Evolutionary conservation across 345 rosid genomes (phyloP), one percentile per base, ranked within the genome.

Genomic region (Gossypium raimondii): DNA sequence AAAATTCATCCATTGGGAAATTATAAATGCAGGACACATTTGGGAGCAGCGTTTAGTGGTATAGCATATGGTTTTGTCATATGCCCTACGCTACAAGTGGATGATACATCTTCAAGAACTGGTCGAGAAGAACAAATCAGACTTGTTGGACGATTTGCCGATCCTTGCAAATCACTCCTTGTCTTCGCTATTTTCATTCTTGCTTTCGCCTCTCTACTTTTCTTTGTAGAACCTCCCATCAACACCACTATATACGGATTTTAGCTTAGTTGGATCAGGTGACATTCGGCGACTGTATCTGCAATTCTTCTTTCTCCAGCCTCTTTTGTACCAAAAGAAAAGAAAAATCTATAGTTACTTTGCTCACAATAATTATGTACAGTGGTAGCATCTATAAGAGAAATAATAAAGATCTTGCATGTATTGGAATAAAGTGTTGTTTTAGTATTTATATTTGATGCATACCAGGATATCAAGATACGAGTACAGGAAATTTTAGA

Each of bases 1-100:
- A 67, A 68, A 67, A 22, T 3, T 50, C 7, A 16, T 25, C 9
- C 43, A 48, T 4, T 67, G 43, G 11, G 17, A 67, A 12, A 13
- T 13, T 14, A 14, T 48, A 17, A 4, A 61, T 74, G 61, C 81
- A 94, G 98, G 97, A 80, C 94, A 56, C 97, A 94, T 76, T 59
- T 90, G 0, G 97, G 97, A 76, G 93, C 97, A 73, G 85, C 82
- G 10, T 50, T 86, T 24, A 84, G 87, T 0, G 98, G 98, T 16
- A 80, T 88, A 4, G 73, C 75, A 55, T 89, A 90, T 1, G 94
- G 94, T 11, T 88, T 72, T 78, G 81, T 92, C 77, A 87, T 91
- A 2, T 88, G 92, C 68, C 87, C 94, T 1, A 83, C 78, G 1
- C 72, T 90, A 11, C 94, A 92, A 80, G 24, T 92, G 66, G 92